Base-by-base conservation (phyloP, 1,284 basidiomycete species). In the Microbotryomycetes sp. region DNA sequence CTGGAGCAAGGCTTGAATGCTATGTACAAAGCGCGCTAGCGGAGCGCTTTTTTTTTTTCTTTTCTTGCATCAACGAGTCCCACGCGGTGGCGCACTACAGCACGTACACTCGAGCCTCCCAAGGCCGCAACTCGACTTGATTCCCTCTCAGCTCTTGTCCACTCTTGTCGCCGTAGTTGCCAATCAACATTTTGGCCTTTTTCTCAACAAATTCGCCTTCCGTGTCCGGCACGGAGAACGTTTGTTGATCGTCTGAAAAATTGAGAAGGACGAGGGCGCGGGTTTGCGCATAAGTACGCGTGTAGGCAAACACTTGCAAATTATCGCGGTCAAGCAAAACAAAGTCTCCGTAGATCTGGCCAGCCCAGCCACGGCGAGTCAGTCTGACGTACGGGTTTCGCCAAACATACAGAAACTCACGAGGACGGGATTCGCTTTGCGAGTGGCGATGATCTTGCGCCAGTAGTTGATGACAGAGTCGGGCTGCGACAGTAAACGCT, bases 261-360 rank as follows among this genome's bases (percentile, higher is more conserved):
- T 84, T 85, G 59, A 85, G 75, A 2, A 83, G 16, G 3, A 83
- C 78, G 24, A 29, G n/a, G 5, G 67, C 73, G 1, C 64, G 52
- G 7, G 67, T 65, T 0, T 75, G 77, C 9, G 81, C 68, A 21
- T 21, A 21, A 21, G 71, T 57, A 28, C 83, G 79, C 13, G 77
- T 75, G 68, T 81, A 85, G 0, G 81, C 82, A 63, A 85, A 83
- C n/a, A 83, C 76, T 16, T 79, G 68, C 49, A 81, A 77, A 66
- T 84, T 75, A 0, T 74, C 72, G 3, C 75, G 70, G 5, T 78
- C 75, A 3, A 84, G 67, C 35, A 82, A 75, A 3, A 73, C 66
- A 70, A 85, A 87, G 58, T 81, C 77, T 9, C 85, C 85, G 64
- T 84, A 82, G 2, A 59, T 47, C 28, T 30, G 30, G 9, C 21